Conservation (phyloP, 1,139 yeast genomes). For the Entelexis sorbosivorans region DNA sequence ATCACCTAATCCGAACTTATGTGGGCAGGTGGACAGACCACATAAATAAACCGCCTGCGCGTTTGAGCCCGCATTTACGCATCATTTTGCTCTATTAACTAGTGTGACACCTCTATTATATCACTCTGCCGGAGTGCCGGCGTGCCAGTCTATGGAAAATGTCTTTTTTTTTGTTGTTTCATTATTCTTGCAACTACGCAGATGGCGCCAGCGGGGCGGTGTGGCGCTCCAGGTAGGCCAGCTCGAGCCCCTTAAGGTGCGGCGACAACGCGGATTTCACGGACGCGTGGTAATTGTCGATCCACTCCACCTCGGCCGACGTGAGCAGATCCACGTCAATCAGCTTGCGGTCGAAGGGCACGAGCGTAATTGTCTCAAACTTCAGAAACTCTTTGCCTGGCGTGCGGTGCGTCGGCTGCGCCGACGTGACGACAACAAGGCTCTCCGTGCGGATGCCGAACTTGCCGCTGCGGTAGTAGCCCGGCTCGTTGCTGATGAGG, state of each 20-base stretch:
- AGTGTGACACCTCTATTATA: too few relatives aligned
- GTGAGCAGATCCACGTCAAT: conserved; percentile 46
- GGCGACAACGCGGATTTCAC: conserved; percentile 50
- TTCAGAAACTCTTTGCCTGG: conserved; percentile 53
- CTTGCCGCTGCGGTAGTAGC: conserved; percentile 82
- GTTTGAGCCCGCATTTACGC: too few relatives aligned
- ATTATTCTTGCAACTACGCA: too few relatives aligned
- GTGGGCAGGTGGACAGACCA: background rate
- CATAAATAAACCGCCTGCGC: too few relatives aligned
- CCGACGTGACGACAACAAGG: conserved; percentile 50
- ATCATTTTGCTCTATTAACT: too few relatives aligned
- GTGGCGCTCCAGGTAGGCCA: conserved; percentile 13
- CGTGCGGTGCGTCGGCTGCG: conserved; percentile 33
- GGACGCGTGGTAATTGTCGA: conserved; percentile 55
- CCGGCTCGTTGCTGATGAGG: conserved; percentile 87
- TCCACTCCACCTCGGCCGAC: conserved; percentile 52
- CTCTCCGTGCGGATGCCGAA: conserved; percentile 93
- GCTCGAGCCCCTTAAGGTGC: conserved; percentile 34
- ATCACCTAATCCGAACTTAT: too few relatives aligned
- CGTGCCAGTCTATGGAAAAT: too few relatives aligned
- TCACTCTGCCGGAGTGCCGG: too few relatives aligned
- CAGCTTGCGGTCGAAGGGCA: conserved; percentile 64
- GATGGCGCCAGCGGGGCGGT: conserved; percentile 11
- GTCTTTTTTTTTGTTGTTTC: too few relatives aligned
- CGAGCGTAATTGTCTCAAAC: conserved; percentile 75